These are phyloP conservation scores for Leishmania arabica DNA, from an alignment of 208 protist genomes.

Conservation along the genomic window DNA sequence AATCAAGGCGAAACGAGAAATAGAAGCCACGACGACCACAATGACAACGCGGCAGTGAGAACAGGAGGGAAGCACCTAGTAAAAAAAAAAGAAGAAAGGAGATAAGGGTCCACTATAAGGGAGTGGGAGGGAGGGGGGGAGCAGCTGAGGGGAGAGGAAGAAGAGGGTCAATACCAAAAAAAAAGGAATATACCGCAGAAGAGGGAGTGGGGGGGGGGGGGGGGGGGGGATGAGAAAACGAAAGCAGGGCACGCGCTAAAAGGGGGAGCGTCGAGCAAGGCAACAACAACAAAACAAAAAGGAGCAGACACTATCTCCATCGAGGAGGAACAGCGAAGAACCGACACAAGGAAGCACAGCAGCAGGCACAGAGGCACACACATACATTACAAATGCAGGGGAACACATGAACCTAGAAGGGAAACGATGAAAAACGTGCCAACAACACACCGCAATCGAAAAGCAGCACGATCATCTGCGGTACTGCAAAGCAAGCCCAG, in stretches of 20 bases:
- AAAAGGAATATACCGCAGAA: too few species aligned
- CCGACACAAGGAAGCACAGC: not conserved
- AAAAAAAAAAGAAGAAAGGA: not conserved
- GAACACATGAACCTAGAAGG: not conserved
- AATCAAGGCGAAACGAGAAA: not conserved
- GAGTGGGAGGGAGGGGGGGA: too few species aligned
- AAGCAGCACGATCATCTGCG: not conserved
- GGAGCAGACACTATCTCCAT: not conserved
- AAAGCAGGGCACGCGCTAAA: not conserved
- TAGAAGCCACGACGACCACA: not conserved
- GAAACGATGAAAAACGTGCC: constrained; percentile 14
- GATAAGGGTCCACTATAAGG: not conserved
- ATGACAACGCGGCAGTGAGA: not conserved
- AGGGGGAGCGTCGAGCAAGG: not conserved
- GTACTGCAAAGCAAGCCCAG: not conserved
- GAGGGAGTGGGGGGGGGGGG: too few species aligned
- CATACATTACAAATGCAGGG: not conserved
- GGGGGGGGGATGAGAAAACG: not conserved
- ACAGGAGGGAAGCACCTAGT: not conserved
- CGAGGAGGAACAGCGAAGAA: not conserved
- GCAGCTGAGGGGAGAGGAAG: too few species aligned
- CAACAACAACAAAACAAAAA: not conserved
- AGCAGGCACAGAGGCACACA: not conserved
- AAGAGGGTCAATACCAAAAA: too few species aligned
- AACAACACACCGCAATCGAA: constrained; percentile 15